Evolutionary conservation across 1,284 basidiomycete genomes (phyloP).

Genomic region (Cutaneotrichosporon spelunceum): DNA sequence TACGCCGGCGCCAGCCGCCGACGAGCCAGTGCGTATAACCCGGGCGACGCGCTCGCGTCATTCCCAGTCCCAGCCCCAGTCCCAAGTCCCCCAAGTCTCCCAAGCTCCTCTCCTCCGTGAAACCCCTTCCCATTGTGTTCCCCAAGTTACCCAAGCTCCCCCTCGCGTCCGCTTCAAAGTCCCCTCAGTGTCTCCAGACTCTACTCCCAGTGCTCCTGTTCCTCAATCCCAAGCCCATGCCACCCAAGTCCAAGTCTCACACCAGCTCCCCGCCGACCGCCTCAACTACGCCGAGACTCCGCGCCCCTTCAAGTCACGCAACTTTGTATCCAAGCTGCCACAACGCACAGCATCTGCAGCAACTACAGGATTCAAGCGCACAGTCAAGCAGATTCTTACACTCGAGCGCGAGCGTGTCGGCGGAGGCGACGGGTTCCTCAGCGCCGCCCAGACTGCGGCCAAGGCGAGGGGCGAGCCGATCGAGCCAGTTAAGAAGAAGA

Average conservation of each 20-base stretch:
- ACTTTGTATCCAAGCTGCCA: constrained; percentile 38
- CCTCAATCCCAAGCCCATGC: neutral
- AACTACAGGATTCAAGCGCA: constrained; percentile 35
- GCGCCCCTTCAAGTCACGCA: constrained; percentile 44
- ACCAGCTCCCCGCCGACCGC: constrained; percentile 30
- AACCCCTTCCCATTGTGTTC: neutral
- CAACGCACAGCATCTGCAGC: constrained; percentile 36
- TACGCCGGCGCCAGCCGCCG: constrained; percentile 35
- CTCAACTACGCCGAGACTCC: constrained; percentile 45
- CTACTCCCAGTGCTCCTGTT: neutral
- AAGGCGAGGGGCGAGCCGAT: constrained; percentile 41
- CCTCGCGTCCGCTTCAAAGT: neutral
- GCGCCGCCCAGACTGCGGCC: constrained; percentile 36
- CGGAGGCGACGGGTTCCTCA: constrained; percentile 46
- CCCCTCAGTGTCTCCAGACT: neutral
- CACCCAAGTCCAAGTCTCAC: constrained; percentile 2
- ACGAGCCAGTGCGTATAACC: constrained; percentile 23
- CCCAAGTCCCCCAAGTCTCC: neutral
- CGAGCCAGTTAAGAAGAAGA: constrained; percentile 44
- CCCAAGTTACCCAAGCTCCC: no score
- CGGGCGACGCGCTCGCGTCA: neutral
- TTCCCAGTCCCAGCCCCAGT: neutral
- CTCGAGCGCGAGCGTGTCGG: constrained; percentile 46
- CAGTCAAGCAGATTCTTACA: constrained; percentile 48
- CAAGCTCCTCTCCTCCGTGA: neutral